phyloP scores from a whole-genome alignment of 306 rosid species.

The Malus sylvestris region DNA sequence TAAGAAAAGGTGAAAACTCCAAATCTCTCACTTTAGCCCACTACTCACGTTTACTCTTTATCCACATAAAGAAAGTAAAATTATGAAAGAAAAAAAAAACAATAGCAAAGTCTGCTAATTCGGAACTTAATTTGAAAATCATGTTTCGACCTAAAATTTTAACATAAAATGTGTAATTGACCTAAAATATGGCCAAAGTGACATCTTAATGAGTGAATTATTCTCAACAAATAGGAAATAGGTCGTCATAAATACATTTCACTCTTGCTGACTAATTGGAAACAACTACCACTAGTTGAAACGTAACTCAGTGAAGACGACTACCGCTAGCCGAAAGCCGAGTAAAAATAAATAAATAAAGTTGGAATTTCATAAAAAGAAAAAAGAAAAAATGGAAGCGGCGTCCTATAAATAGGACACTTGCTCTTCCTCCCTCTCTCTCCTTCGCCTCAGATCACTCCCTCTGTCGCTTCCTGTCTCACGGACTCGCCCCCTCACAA shows the following conservation, averaged over 20 bases:
- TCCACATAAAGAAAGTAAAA: background rate
- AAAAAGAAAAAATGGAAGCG: background rate
- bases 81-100: background rate
- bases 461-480: background rate
- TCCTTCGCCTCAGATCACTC: slow-evolving; percentile 8
- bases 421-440: background rate
- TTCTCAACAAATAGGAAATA: no score
- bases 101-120: no score
- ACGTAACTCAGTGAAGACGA: no score
- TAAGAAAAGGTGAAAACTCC: background rate
- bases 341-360: background rate
- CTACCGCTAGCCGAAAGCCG: no score
- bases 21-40: background rate
- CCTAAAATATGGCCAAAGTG: no score
- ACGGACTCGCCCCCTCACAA: background rate
- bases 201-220: background rate
- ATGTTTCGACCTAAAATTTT: no score
- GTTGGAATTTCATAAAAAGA: background rate
- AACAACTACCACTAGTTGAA: no score
- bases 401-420: slow-evolving; percentile 9
- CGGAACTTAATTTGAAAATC: no score
- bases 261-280: background rate
- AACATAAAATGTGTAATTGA: no score
- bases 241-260: background rate
- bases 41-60: background rate